Conservation (phyloP, 345 rosid genomes). For the Xanthoceras sorbifolium region DNA sequence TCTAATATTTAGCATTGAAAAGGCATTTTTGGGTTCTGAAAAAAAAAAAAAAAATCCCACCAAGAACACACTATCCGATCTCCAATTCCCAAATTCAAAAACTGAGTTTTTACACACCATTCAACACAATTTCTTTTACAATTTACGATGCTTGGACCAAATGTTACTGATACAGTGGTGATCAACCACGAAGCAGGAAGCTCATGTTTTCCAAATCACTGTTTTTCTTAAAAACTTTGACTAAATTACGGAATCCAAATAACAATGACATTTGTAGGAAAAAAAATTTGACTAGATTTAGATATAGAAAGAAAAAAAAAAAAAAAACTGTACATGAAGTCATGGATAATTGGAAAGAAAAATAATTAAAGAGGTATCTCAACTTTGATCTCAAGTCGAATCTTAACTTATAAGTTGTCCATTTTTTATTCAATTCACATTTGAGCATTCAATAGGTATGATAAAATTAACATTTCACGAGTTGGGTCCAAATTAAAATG, state of each 20-base stretch:
- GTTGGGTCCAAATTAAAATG: too few relatives aligned
- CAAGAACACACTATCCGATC: not conserved
- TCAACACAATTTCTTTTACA: not conserved
- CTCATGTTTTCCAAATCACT: not conserved
- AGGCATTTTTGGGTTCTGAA: constrained; percentile 10
- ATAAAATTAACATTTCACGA: too few relatives aligned
- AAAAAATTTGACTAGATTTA: too few relatives aligned
- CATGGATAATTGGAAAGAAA: too few relatives aligned
- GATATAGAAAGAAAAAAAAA: too few relatives aligned
- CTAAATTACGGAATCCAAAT: not conserved
- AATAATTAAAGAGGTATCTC: too few relatives aligned
- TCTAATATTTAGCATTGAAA: not conserved
- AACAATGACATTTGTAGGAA: not conserved
- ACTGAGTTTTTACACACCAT: not conserved
- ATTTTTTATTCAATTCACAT: too few relatives aligned
- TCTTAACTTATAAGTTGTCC: too few relatives aligned
- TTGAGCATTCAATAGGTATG: too few relatives aligned
- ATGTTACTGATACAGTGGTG: not conserved
- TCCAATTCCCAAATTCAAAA: constrained; percentile 13
- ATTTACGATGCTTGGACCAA: constrained; percentile 8
- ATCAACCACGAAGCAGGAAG: not conserved
- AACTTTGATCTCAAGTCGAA: too few relatives aligned
- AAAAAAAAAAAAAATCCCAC: not conserved
- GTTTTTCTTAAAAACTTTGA: not conserved
- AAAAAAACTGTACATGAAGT: too few relatives aligned